Evolutionary conservation across 225 moss, liverwort and hornwort species (phyloP).

Genomic region (Sphagnum tenellum): DNA sequence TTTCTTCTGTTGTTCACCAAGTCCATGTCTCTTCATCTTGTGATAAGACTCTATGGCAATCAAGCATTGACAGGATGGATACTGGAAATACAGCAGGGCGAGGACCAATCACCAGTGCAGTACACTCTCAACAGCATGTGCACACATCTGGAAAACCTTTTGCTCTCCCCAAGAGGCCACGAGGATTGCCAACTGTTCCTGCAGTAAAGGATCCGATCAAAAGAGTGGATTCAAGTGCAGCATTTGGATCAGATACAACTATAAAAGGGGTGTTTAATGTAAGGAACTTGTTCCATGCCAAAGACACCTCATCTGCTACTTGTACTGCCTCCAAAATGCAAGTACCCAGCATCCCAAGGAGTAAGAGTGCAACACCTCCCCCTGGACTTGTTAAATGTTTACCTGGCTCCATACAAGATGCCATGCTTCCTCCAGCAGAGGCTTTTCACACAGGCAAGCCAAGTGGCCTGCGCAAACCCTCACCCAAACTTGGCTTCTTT

Average conservation of each 20-base stretch:
- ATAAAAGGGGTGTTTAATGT: constrained; percentile 26
- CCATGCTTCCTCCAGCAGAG: constrained; percentile 8
- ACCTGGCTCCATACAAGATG: constrained; percentile 3
- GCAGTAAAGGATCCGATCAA: constrained; percentile 25
- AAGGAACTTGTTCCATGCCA: constrained; percentile 36
- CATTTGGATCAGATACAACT: constrained; percentile 6
- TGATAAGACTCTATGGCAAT: no score
- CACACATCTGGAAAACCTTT: constrained; percentile 14
- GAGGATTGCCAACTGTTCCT: constrained; percentile 21
- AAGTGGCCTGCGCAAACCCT: constrained; percentile 49
- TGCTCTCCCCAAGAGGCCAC: constrained; percentile 10
- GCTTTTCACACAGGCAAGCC: constrained; percentile 23
- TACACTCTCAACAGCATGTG: constrained; percentile 17
- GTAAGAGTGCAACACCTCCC: constrained; percentile 32
- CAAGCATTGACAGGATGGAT: no score
- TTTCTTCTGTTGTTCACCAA: background rate
- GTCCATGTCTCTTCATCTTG: background rate
- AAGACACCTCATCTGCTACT: constrained; percentile 9
- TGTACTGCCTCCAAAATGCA: constrained; percentile 12
- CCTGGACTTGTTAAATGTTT: constrained; percentile 21
- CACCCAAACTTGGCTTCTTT: constrained; percentile 54
- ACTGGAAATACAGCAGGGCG: constrained; percentile 21
- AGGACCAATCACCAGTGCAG: constrained; percentile 15
- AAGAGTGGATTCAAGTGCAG: constrained; percentile 14
- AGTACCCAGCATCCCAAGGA: constrained; percentile 24